A percentile compares a stretch with the other conserved stretches of the same genome.
phyloP scores from a whole-genome alignment of 257 asterid genomes.

The Nicotiana sylvestris region DNA sequence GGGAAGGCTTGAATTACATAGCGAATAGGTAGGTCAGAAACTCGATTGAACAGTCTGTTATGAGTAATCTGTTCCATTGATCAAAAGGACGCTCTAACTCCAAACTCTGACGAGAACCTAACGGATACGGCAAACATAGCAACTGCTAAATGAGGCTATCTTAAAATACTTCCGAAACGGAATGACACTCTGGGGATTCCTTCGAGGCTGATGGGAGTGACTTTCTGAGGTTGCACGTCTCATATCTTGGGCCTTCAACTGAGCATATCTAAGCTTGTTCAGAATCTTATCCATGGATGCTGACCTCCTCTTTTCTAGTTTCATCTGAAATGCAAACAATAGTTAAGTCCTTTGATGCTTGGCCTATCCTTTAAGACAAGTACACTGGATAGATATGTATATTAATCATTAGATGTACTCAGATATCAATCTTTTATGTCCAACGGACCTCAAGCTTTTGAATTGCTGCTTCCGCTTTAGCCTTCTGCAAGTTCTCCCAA shows the following conservation, averaged over 20 bases:
- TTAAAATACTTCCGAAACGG: conserved; percentile 24
- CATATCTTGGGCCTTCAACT: conserved; percentile 47
- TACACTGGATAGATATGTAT: not conserved
- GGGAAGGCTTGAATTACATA: not conserved
- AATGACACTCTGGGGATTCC: conserved; percentile 17
- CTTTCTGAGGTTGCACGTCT: conserved; percentile 29
- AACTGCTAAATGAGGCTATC: conserved; percentile 26
- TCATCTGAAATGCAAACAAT: conserved; percentile 38
- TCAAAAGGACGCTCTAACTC: not conserved
- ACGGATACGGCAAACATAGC: conserved; percentile 30
- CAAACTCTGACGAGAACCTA: not conserved
- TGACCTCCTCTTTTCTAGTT: conserved; percentile 58
- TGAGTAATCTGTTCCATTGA: not conserved
- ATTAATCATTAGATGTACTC: not conserved
- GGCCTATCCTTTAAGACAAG: too few relatives aligned
- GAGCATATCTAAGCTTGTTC: conserved; percentile 44
- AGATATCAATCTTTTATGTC: not conserved
- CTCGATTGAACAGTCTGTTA: not conserved
- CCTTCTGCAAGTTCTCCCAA: conserved; percentile 83
- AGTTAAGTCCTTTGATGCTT: not conserved
- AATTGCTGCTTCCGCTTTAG: conserved; percentile 67
- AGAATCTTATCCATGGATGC: conserved; percentile 54
- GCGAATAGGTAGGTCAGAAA: not conserved
- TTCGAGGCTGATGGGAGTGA: conserved; percentile 17
- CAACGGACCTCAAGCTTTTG: conserved; percentile 53